A percentile compares a stretch with the other conserved stretches of the same genome.
phyloP scores from a whole-genome alignment of 2,329 filamentous ascomycete species.

The Botrytis hyacinthi region DNA sequence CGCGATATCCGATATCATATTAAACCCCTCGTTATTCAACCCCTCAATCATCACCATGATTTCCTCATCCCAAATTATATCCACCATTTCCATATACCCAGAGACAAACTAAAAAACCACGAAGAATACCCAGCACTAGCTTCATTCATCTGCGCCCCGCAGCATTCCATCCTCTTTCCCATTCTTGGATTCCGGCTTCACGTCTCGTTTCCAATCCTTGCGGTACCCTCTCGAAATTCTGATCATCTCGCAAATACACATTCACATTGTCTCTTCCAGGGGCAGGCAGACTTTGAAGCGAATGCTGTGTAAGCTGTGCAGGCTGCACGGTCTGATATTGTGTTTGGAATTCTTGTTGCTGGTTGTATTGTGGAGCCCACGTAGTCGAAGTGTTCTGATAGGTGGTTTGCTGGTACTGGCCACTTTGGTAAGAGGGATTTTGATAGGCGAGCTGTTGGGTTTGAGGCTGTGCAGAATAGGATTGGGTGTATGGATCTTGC shows the following conservation, averaged over 20 bases:
- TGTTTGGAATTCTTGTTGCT: background rate
- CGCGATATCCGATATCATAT: background rate
- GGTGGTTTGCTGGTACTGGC: background rate
- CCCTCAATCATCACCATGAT: background rate
- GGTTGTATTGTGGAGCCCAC: background rate
- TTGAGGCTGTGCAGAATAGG: background rate
- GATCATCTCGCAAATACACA: slow-evolving; percentile 21
- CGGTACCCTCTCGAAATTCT: slow-evolving; percentile 24
- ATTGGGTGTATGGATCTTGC: background rate
- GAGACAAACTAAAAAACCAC: too few relatives aligned
- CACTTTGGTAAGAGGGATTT: background rate
- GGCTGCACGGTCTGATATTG: background rate
- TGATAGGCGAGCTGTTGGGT: background rate
- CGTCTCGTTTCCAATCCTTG: slow-evolving; percentile 15
- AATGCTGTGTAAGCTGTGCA: background rate
- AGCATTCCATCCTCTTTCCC: slow-evolving; percentile 25
- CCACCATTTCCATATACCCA: too few relatives aligned
- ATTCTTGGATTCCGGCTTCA: slow-evolving; percentile 14
- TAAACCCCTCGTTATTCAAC: too few relatives aligned
- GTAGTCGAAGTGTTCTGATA: background rate
- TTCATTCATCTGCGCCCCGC: background rate
- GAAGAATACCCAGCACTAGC: background rate
- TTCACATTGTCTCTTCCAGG: slow-evolving; percentile 21
- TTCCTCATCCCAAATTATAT: accelerated
- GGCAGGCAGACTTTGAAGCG: background rate